phyloP scores from a whole-genome alignment of 2,329 filamentous ascomycete genomes.

The Xylaria sp. region DNA sequence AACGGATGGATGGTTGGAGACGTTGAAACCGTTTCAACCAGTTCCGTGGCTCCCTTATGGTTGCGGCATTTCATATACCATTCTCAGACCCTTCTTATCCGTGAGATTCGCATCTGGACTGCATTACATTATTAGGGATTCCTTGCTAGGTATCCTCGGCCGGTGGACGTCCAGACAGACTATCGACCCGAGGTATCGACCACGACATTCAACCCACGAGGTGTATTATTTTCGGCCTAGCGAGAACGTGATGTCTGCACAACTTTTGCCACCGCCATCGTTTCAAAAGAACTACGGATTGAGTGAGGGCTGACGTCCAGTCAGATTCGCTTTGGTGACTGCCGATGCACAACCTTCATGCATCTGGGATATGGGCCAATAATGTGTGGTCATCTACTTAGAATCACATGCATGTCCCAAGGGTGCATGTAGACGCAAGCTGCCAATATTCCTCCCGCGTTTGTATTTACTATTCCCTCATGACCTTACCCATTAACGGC shows the following conservation, averaged over 20 bases:
- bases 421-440: no score
- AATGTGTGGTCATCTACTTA: no score
- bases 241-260: slow-evolving; percentile 7
- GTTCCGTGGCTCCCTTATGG: neutral
- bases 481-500: no score
- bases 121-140: neutral
- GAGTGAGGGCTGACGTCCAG: neutral
- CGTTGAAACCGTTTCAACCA: slow-evolving; percentile 19
- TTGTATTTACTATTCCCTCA: no score
- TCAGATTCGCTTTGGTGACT: neutral
- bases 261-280: neutral
- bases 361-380: neutral
- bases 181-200: neutral
- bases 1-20: neutral
- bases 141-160: neutral
- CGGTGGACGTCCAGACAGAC: neutral
- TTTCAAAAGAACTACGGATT: neutral
- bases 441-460: no score
- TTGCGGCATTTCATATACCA: slow-evolving; percentile 28
- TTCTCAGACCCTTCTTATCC: slow-evolving; percentile 4
- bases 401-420: neutral
- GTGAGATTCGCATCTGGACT: neutral
- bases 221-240: neutral
- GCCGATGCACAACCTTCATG: neutral
- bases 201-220: slow-evolving; percentile 15